Conservation (phyloP, 345 rosid genomes). For the Eucalyptus marginata region DNA sequence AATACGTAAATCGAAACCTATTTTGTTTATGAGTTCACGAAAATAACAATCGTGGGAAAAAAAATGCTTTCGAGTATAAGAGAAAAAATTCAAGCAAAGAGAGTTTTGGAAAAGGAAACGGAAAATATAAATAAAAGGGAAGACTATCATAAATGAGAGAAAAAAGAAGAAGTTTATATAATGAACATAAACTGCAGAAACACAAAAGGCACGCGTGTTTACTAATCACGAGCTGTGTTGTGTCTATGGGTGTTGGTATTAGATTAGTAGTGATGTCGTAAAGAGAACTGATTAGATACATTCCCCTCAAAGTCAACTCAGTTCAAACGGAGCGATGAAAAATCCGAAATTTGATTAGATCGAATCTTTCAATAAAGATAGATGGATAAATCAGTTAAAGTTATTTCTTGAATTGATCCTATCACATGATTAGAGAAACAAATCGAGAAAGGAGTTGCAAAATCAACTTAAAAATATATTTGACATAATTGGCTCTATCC, state of each 20-base stretch:
- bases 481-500: fast-evolving
- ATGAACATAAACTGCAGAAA: neutral
- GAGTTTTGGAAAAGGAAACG: neutral
- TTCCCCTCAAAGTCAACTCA: neutral
- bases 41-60: neutral
- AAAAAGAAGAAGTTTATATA: neutral
- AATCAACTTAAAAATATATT: neutral
- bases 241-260: neutral
- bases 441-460: neutral
- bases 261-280: neutral
- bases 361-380: neutral
- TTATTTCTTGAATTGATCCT: neutral
- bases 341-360: neutral
- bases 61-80: neutral
- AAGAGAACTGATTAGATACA: neutral
- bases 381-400: neutral
- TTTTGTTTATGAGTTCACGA: neutral
- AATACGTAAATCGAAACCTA: neutral
- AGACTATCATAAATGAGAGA: neutral
- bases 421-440: neutral
- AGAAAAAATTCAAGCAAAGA: neutral
- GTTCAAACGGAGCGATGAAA: neutral
- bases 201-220: neutral
- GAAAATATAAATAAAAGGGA: neutral
- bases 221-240: neutral